Base-by-base conservation (phyloP, 1,139 yeast species). In the Candida gigantensis region DNA sequence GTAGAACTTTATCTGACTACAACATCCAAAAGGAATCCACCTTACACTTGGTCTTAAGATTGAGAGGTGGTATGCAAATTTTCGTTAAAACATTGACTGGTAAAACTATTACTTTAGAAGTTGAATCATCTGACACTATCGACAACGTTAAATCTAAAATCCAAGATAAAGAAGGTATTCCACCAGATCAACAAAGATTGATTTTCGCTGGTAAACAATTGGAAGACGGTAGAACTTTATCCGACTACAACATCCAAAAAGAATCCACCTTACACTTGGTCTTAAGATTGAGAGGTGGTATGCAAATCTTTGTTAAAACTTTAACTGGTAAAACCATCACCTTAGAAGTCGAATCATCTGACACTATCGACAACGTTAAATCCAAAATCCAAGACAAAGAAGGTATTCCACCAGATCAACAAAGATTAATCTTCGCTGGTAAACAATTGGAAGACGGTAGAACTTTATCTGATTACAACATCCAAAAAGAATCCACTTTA, bases 31-130 rank as follows among this genome's bases (percentile, higher is more conserved):
- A 79, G 88, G 68, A 57, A 61, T 89, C 97, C 52, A 90, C 97
- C 55, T 74, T 92, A 53, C 96, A 90, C 77, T 84, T 90, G 75
- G 97, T 90, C 62, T 30, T 30, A 11, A 36, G 53, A 61, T 80
- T 90, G 74, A 86, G 97, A 81, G 97, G 97, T 84, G 95, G 95
- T 79, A 89, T 89, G 97, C 97, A 90, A 79, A 88, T 90, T 74
- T 90, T 90, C 77, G 96, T 90, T 75, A 90, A 90, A 76, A 89
- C 97, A 72, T 79, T 90, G 62, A 89, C 97, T 54, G 97, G 97
- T 74, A 90, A 80, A 68, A 80, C 87, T 29, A 81, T 81, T 48
- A 80, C 86, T 15, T 60, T 80, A 41, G 86, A 79, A 58, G 84
- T 80, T 29, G 86, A 80, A 54, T 81, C 86, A 10, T 79, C 85